A percentile compares a stretch with the other conserved stretches of the same genome.
phyloP scores from a whole-genome alignment of 768 basidiomycete genomes.

The Sarcodon aspratus region DNA sequence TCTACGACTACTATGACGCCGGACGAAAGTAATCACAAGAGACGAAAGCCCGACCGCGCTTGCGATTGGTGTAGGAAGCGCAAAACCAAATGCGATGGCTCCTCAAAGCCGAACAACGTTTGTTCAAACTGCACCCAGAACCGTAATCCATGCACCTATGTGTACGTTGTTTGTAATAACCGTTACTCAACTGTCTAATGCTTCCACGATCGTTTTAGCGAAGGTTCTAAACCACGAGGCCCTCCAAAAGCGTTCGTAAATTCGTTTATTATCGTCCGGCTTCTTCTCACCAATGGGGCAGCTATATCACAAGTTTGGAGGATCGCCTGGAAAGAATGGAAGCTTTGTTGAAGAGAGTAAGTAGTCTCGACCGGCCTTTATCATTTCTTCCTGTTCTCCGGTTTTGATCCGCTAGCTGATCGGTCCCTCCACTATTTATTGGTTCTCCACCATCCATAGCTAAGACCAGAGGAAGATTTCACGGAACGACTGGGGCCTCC shows the following conservation, averaged over 20 bases:
- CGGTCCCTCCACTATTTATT: neutral
- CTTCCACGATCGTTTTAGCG: constrained; percentile 11
- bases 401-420: neutral
- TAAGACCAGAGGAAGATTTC: constrained; percentile 53
- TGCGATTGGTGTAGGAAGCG: constrained; percentile 22
- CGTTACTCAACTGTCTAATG: neutral
- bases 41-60: constrained; percentile 21
- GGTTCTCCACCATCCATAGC: constrained; percentile 22
- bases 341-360: constrained; percentile 21
- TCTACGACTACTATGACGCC: constrained; percentile 3
- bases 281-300: constrained; percentile 2
- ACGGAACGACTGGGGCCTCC: constrained; percentile 51
- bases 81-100: constrained; percentile 23
- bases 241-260: constrained; percentile 27
- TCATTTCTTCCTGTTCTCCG: constrained; percentile 17
- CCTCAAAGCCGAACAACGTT: constrained; percentile 19
- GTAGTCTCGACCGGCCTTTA: constrained; percentile 7
- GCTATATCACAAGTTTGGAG: constrained; percentile 23
- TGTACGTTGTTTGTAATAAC: constrained; percentile 12
- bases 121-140: constrained; percentile 26
- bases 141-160: constrained; percentile 21
- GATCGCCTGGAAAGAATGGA: constrained; percentile 25
- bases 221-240: constrained; percentile 25
- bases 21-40: constrained; percentile 15
- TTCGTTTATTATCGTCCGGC: neutral